Conservation (phyloP, 208 protist genomes). For the Entamoeba moshkovskii region DNA sequence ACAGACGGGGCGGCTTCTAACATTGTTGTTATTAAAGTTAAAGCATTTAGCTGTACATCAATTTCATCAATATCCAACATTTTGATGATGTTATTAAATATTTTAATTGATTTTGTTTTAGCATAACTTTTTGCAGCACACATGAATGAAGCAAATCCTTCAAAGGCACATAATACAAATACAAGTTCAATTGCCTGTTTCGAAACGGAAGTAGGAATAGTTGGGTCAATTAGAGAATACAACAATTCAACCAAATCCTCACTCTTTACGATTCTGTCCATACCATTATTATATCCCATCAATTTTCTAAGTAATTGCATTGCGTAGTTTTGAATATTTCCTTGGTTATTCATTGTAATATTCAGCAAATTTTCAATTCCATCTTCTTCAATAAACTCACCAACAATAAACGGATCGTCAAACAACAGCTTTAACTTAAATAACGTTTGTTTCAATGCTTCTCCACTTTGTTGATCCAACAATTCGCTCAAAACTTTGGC, state of each 20-base stretch:
- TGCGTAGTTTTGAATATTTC: slow-evolving; percentile 5
- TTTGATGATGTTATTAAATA: background rate
- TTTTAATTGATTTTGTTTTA: background rate
- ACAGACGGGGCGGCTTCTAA: background rate
- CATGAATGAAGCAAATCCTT: background rate
- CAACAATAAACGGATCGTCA: background rate
- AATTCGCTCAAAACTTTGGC: background rate
- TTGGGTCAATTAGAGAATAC: background rate
- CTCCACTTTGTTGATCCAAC: background rate
- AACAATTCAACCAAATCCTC: background rate
- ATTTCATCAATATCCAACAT: background rate
- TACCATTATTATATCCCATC: background rate
- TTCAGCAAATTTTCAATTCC: background rate
- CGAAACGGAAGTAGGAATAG: background rate
- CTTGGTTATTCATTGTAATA: background rate
- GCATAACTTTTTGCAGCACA: background rate
- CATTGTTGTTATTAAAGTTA: background rate
- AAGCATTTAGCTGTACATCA: background rate
- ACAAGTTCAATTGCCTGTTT: background rate
- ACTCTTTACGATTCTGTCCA: background rate
- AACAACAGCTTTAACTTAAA: background rate
- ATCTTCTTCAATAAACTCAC: background rate
- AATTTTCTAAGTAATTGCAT: background rate
- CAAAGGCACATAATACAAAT: background rate
- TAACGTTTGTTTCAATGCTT: background rate